Evolutionary conservation across 2,329 filamentous ascomycete genomes (phyloP).

Genomic region (Phoma herbarum): DNA sequence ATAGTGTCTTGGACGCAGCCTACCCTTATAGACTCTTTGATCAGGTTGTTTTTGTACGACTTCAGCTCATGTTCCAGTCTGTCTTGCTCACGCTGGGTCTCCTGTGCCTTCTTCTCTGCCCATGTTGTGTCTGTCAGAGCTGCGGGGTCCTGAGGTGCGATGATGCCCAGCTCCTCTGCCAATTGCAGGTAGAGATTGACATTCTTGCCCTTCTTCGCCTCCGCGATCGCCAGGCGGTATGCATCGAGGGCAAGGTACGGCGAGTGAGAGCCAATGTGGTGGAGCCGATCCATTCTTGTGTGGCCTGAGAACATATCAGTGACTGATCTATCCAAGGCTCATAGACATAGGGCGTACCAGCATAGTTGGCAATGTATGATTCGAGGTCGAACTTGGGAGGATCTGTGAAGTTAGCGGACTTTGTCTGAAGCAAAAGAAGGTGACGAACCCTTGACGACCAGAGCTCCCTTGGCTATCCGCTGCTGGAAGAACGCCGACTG

Average conservation of each 20-base stretch:
- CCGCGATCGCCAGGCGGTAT: constrained; percentile 76
- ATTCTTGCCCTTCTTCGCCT: constrained; percentile 81
- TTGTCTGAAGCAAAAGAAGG: background rate
- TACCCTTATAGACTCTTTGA: constrained; percentile 96
- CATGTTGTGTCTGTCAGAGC: constrained; percentile 74
- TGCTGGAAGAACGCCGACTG: constrained; percentile 50
- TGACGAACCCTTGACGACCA: constrained; percentile 46
- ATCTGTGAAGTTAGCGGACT: constrained; percentile 60
- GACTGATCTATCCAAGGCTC: background rate
- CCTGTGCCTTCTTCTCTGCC: constrained; percentile 72
- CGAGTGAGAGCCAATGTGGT: constrained; percentile 81
- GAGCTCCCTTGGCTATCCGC: constrained; percentile 34
- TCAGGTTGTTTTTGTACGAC: constrained; percentile 94
- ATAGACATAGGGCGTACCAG: constrained; percentile 63
- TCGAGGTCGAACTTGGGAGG: constrained; percentile 90
- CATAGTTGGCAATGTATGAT: constrained; percentile 88
- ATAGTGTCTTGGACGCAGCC: constrained; percentile 5
- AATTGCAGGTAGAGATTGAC: constrained; percentile 74
- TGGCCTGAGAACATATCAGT: constrained; percentile 64
- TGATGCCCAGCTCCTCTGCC: constrained; percentile 69
- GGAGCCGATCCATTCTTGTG: constrained; percentile 81
- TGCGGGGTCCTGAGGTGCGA: constrained; percentile 73
- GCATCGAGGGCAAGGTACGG: constrained; percentile 80
- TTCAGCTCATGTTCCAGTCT: constrained; percentile 87
- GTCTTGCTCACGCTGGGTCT: constrained; percentile 73